These are phyloP conservation scores for Botrytis elliptica DNA, from an alignment of 2,329 filamentous ascomycete genomes.

Conservation along the genomic window DNA sequence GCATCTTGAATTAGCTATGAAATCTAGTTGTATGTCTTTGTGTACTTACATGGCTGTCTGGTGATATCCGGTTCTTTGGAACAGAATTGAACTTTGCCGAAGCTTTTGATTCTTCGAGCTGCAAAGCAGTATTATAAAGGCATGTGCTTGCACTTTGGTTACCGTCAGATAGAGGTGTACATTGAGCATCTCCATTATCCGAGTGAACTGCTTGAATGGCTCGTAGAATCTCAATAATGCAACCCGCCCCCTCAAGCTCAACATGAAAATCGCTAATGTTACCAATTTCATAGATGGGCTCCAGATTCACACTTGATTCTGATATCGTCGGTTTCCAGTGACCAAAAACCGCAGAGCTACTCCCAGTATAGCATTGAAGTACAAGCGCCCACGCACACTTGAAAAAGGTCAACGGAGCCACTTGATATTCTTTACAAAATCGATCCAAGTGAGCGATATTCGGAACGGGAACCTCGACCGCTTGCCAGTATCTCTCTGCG, in stretches of 20 bases:
- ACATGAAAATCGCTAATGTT: background rate
- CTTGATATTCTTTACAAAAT: background rate
- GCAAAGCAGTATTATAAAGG: conserved; percentile 11
- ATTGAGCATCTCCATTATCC: background rate
- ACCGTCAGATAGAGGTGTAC: background rate
- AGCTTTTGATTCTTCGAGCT: background rate
- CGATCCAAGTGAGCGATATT: background rate
- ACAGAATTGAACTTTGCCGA: background rate
- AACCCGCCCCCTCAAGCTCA: background rate
- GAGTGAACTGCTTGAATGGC: background rate
- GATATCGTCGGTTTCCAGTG: conserved; percentile 39
- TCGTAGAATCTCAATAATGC: background rate
- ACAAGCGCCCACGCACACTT: conserved; percentile 43
- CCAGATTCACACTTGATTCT: background rate
- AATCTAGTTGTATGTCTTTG: background rate
- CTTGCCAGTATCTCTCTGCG: conserved; percentile 9
- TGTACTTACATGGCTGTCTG: conserved; percentile 4
- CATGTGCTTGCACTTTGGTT: background rate
- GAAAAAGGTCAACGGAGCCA: conserved; percentile 3
- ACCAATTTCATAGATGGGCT: background rate
- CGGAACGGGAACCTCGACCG: background rate
- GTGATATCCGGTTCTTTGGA: background rate
- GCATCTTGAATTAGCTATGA: conserved; percentile 41
- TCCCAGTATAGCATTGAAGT: conserved; percentile 41
- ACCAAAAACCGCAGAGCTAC: conserved; percentile 44